Percentiles rank a stretch among this genome's conserved stretches.
Evolutionary conservation across 2,329 filamentous ascomycete genomes (phyloP).

Genomic region (Venturia asperata): DNA sequence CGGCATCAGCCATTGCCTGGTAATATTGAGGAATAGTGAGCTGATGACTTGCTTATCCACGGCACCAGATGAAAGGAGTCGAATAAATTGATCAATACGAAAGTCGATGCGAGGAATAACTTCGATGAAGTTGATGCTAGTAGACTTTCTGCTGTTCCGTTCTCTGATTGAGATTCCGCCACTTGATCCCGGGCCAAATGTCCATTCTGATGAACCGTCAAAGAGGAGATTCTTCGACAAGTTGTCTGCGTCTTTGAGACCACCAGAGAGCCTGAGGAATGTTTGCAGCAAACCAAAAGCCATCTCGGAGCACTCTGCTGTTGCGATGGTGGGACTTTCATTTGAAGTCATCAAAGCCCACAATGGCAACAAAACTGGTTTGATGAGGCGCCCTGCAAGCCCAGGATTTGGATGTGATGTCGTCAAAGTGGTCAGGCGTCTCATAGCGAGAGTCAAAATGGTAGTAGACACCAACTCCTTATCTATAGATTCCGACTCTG

Average conservation of each 20-base stretch:
- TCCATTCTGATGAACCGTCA: constrained; percentile 49
- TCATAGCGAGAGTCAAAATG: constrained; percentile 46
- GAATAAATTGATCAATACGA: not conserved
- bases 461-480: constrained; percentile 42
- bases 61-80: constrained; percentile 33
- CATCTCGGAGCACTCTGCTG: constrained; percentile 37
- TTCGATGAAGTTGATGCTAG: not conserved
- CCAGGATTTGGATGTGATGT: constrained; percentile 61
- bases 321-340: constrained; percentile 30
- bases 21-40: constrained; percentile 52
- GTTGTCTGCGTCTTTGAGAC: constrained; percentile 41
- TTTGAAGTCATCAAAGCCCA: constrained; percentile 50
- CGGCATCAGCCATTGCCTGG: constrained; percentile 50
- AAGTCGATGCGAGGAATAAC: constrained; percentile 12
- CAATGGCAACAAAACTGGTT: constrained; percentile 52
- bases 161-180: constrained; percentile 48
- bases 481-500: constrained; percentile 33
- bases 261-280: constrained; percentile 52
- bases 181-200: constrained; percentile 41
- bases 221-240: constrained; percentile 52
- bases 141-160: not conserved
- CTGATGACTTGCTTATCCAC: constrained; percentile 51
- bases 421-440: constrained; percentile 49
- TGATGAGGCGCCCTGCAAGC: constrained; percentile 54
- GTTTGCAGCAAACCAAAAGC: constrained; percentile 45